Percentiles rank a stretch among this genome's conserved stretches.
Conservation (phyloP, 306 rosid genomes). For the Arachis hypogaea region DNA sequence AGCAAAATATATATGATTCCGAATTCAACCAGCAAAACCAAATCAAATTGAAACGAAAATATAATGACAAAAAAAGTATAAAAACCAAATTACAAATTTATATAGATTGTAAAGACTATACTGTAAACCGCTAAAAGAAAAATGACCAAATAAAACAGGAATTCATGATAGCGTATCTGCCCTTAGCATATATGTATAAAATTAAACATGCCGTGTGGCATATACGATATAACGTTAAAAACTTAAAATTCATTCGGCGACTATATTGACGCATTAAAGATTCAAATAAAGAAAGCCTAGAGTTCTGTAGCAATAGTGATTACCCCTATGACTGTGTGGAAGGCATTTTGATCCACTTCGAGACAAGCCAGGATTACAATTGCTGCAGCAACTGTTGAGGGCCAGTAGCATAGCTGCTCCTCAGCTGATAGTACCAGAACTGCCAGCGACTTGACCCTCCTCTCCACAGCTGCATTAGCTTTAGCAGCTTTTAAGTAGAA, state of each 20-base stretch:
- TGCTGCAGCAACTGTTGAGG: slow-evolving; percentile 97
- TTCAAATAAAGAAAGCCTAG: slow-evolving; percentile 19
- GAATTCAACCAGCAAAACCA: too few species aligned
- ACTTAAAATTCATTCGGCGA: background rate
- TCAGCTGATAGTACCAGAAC: slow-evolving; percentile 62
- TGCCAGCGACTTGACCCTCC: slow-evolving; percentile 74
- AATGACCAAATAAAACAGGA: slow-evolving; percentile 14
- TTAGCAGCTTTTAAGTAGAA: slow-evolving; percentile 81
- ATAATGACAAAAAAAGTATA: too few species aligned
- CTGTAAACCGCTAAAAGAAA: background rate
- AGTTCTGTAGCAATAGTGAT: slow-evolving; percentile 15
- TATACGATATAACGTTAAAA: background rate
- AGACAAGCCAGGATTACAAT: slow-evolving; percentile 79
- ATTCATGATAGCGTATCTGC: background rate
- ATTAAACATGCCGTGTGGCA: background rate
- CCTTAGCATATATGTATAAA: slow-evolving; percentile 11
- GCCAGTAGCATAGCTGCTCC: slow-evolving; percentile 68
- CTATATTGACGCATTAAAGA: slow-evolving; percentile 1
- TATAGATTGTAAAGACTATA: background rate
- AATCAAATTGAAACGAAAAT: too few species aligned
- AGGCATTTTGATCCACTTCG: slow-evolving; percentile 52
- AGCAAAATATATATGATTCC: too few species aligned
- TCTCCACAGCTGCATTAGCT: slow-evolving; percentile 70
- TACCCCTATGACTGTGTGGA: slow-evolving; percentile 72
- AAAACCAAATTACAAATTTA: too few species aligned